Evolutionary conservation across 208 protist genomes (phyloP).

Genomic region (Acanthamoeba healyi): DNA sequence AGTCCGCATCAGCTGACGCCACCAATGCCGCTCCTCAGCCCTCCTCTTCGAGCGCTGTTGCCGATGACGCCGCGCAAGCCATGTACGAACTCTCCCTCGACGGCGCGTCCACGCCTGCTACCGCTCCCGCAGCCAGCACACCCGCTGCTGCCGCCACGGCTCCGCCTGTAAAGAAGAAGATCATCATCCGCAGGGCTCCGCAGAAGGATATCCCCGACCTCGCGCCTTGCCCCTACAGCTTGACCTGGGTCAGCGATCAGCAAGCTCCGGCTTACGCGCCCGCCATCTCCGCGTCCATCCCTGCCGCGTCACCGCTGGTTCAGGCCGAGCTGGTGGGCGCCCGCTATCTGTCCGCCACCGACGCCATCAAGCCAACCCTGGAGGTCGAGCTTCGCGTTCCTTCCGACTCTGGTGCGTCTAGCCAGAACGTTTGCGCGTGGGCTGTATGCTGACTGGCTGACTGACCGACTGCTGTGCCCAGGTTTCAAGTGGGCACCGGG

Average conservation of each 20-base stretch:
- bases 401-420: neutral
- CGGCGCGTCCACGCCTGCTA: neutral
- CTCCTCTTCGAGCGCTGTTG: neutral
- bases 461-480: neutral
- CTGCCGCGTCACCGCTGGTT: neutral
- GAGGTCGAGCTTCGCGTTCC: constrained; percentile 34
- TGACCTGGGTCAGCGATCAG: neutral
- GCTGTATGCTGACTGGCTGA: neutral
- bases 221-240: neutral
- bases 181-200: constrained; percentile 42
- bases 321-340: neutral
- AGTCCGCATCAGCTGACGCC: neutral
- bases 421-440: no score
- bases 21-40: neutral
- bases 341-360: constrained; percentile 16
- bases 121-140: neutral
- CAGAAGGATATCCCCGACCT: constrained; percentile 63
- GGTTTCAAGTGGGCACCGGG: constrained; percentile 39
- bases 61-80: constrained; percentile 30
- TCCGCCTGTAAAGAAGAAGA: constrained; percentile 52
- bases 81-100: constrained; percentile 38
- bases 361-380: neutral
- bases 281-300: neutral
- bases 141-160: neutral
- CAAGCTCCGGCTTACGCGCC: neutral